These are phyloP conservation scores for Lathyrus sativus DNA, from an alignment of 306 rosid species.

Conservation along the genomic window DNA sequence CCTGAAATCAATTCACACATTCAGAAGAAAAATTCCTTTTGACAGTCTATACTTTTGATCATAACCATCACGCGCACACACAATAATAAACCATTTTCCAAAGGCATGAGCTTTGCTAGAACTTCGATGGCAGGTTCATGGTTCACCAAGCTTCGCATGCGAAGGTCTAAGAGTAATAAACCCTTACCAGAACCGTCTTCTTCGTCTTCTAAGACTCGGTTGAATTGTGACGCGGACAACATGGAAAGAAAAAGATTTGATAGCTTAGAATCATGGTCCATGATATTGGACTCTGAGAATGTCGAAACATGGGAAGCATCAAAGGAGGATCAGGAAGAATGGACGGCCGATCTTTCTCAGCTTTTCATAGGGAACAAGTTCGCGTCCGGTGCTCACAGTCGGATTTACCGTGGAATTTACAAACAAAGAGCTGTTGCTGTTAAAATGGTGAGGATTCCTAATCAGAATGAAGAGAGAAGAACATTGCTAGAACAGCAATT, in stretches of 20 bases:
- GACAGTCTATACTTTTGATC: constrained; percentile 35
- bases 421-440: constrained; percentile 98
- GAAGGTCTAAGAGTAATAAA: constrained; percentile 75
- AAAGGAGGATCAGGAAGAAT: constrained; percentile 87
- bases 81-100: constrained; percentile 6
- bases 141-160: constrained; percentile 58
- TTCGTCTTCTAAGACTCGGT: constrained; percentile 50
- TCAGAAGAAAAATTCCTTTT: constrained; percentile 74
- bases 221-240: constrained; percentile 61
- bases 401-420: constrained; percentile 95
- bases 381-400: constrained; percentile 92
- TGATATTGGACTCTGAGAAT: constrained; percentile 95
- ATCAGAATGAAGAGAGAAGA: constrained; percentile 72
- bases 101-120: constrained; percentile 23
- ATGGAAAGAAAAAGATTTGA: constrained; percentile 91
- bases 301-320: constrained; percentile 93
- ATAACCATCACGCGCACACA: background rate
- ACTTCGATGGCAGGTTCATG: constrained; percentile 73
- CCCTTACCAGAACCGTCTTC: constrained; percentile 59
- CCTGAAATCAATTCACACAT: constrained; percentile 70
- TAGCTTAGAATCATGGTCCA: constrained; percentile 97
- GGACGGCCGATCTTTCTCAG: constrained; percentile 96
- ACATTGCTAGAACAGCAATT: constrained; percentile 79
- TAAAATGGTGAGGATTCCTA: constrained; percentile 94
- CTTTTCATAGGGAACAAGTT: constrained; percentile 94